Evolutionary conservation across 345 rosid genomes (phyloP).

Genomic region (Physaria fendleri): DNA sequence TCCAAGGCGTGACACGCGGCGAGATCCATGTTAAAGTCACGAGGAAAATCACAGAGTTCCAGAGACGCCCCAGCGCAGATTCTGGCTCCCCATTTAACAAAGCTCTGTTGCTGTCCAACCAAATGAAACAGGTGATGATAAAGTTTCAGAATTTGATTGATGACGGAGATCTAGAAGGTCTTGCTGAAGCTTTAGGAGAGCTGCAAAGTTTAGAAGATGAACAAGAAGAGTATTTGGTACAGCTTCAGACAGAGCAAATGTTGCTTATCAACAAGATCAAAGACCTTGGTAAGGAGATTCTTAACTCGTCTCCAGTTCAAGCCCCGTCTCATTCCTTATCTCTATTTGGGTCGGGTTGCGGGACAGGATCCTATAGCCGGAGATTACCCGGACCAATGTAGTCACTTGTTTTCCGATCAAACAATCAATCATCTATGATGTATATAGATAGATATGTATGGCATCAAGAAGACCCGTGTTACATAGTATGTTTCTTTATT

Average conservation of each 20-base stretch:
- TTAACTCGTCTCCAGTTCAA: slow-evolving; percentile 45
- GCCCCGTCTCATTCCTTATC: slow-evolving; percentile 14
- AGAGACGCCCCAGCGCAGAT: slow-evolving; percentile 44
- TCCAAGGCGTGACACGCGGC: slow-evolving; percentile 84
- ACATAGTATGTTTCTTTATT: too few species aligned
- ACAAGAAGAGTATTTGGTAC: slow-evolving; percentile 73
- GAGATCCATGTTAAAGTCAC: slow-evolving; percentile 78
- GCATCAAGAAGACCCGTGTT: slow-evolving; percentile 23
- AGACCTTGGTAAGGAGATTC: slow-evolving; percentile 83
- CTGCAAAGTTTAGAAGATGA: slow-evolving; percentile 64
- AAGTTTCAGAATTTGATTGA: slow-evolving; percentile 55
- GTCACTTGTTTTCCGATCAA: slow-evolving; percentile 1
- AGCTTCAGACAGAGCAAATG: slow-evolving; percentile 83
- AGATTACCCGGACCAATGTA: slow-evolving; percentile 33
- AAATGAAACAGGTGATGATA: slow-evolving; percentile 59
- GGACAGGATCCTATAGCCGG: slow-evolving; percentile 30
- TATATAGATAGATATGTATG: slow-evolving; percentile 30
- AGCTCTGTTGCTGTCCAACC: slow-evolving; percentile 37
- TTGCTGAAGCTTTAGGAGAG: slow-evolving; percentile 52
- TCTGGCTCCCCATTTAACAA: slow-evolving; percentile 52
- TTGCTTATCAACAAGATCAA: slow-evolving; percentile 74
- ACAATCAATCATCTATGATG: slow-evolving; percentile 15
- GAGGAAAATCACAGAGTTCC: slow-evolving; percentile 57
- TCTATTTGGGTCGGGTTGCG: slow-evolving; percentile 17
- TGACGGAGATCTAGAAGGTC: slow-evolving; percentile 58